Evolutionary conservation across 352 stramenopile genomes (phyloP).

Genomic region (Phytophthora pini): DNA sequence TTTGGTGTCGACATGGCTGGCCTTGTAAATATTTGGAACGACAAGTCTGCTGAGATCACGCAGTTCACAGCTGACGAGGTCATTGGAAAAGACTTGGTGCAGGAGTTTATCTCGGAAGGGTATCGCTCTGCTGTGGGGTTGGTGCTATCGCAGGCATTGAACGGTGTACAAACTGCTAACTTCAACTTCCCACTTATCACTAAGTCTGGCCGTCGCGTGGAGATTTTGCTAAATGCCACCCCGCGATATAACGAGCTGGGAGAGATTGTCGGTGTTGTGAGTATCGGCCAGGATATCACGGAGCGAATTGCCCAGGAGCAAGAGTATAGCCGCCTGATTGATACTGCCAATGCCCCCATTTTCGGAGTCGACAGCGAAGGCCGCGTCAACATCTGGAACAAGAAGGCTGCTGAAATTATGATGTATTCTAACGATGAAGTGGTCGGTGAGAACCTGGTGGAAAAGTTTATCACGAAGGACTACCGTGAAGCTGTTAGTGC

Average conservation of each 20-base stretch:
- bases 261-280: conserved; percentile 83
- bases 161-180: conserved; percentile 79
- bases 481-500: conserved; percentile 65
- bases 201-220: conserved; percentile 69
- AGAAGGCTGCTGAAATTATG: conserved; percentile 91
- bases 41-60: conserved; percentile 90
- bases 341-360: conserved; percentile 91
- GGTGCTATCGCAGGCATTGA: conserved; percentile 74
- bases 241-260: conserved; percentile 77
- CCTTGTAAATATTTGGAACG: conserved; percentile 91
- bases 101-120: conserved; percentile 88
- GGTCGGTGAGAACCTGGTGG: conserved; percentile 88
- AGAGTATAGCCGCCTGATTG: conserved; percentile 88
- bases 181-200: conserved; percentile 89
- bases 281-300: conserved; percentile 88
- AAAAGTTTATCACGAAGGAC: conserved; percentile 90
- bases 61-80: conserved; percentile 90
- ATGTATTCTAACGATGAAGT: conserved; percentile 91
- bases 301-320: conserved; percentile 92
- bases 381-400: conserved; percentile 92
- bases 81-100: conserved; percentile 87
- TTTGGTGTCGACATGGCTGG: conserved; percentile 85
- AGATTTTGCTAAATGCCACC: conserved; percentile 85
- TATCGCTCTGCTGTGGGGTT: conserved; percentile 66
- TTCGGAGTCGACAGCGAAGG: conserved; percentile 88